A percentile compares a stretch with the other conserved stretches of the same genome.
Conservation (phyloP, 345 rosid genomes). For the Eucalyptus caleyi region DNA sequence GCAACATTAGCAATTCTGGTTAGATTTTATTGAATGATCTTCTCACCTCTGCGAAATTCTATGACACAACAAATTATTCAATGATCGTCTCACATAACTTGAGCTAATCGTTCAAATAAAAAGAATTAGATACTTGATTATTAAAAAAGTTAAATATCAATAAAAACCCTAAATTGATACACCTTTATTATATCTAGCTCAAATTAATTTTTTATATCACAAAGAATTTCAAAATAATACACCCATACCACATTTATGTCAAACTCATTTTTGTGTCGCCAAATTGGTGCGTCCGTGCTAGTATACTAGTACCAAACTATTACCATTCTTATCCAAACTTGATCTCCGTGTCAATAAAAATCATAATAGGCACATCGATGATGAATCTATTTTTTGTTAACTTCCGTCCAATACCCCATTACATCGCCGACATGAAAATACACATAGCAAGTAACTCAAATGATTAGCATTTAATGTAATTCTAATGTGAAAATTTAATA, state of each 20-base stretch:
- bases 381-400: too few species aligned
- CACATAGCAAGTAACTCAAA: too few species aligned
- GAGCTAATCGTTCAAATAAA: neutral
- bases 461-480: too few species aligned
- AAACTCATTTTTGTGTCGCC: neutral
- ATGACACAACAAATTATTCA: neutral
- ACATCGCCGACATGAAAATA: too few species aligned
- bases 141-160: too few species aligned
- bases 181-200: too few species aligned
- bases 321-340: too few species aligned
- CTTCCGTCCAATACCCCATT: too few species aligned
- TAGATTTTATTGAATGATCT: neutral
- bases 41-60: neutral
- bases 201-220: neutral
- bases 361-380: too few species aligned
- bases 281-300: accelerated
- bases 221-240: too few species aligned
- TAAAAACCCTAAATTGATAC: neutral
- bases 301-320: neutral
- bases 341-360: too few species aligned
- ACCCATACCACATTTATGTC: neutral
- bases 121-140: neutral
- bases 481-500: too few species aligned
- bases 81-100: neutral
- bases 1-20: neutral